These are phyloP conservation scores for Chalaropsis ovoidea DNA, from an alignment of 2,329 filamentous ascomycete species.

Conservation along the genomic window DNA sequence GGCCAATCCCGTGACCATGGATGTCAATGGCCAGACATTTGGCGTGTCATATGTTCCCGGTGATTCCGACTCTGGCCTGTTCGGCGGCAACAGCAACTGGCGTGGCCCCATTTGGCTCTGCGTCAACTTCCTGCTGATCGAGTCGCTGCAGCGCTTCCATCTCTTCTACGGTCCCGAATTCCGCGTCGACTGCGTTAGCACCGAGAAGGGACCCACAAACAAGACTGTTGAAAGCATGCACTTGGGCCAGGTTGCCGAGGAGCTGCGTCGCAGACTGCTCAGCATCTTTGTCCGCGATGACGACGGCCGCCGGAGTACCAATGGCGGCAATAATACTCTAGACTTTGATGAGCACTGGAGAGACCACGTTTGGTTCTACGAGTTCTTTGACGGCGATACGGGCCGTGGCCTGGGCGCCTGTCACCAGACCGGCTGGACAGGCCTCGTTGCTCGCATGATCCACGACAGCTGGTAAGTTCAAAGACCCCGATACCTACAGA, in stretches of 20 bases:
- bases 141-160: slow-evolving; percentile 89
- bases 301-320: slow-evolving; percentile 78
- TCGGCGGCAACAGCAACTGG: slow-evolving; percentile 98
- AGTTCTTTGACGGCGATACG: slow-evolving; percentile 91
- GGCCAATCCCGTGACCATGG: slow-evolving; percentile 84
- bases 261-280: slow-evolving; percentile 87
- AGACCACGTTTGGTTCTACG: slow-evolving; percentile 88
- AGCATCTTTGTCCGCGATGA: slow-evolving; percentile 80
- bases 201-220: background rate
- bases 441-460: slow-evolving; percentile 90
- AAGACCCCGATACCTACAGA: background rate
- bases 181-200: slow-evolving; percentile 72
- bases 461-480: slow-evolving; percentile 85
- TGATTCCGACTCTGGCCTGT: slow-evolving; percentile 91
- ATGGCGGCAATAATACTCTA: slow-evolving; percentile 70
- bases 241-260: slow-evolving; percentile 84
- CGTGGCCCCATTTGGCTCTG: slow-evolving; percentile 91
- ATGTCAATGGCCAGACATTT: slow-evolving; percentile 85
- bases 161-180: slow-evolving; percentile 88
- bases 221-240: slow-evolving; percentile 59
- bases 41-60: slow-evolving; percentile 82
- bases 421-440: slow-evolving; percentile 95
- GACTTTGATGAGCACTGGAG: slow-evolving; percentile 92
- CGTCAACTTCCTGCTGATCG: slow-evolving; percentile 88
- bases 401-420: slow-evolving; percentile 83